Evolutionary conservation across 257 asterid species (phyloP), one percentile per base, ranked within the genome.

Genomic region (Dorcoceras hygrometricum): DNA sequence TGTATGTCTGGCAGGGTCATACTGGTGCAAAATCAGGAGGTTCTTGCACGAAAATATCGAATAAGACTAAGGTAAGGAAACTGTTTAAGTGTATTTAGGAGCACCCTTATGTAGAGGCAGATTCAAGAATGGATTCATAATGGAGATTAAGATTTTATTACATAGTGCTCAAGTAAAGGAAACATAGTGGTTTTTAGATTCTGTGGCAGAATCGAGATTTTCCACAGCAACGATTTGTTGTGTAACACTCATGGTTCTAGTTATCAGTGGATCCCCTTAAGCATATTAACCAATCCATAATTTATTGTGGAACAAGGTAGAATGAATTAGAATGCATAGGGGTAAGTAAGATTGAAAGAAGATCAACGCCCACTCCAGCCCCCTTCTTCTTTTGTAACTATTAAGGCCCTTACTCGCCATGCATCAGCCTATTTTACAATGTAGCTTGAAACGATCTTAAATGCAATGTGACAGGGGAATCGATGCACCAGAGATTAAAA

Each of bases 401-500:
- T 46, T 20, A 18, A 8, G 16, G 19, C 8, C 8, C 20, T 46
- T 4, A 46, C 22, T 14, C 1, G 20, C 4, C 54, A 18, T 4
- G 14, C 8, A 14, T 46, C 22, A 14, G 9, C 5, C 6, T 22
- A 46, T 46, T 46, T 46, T 18, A 18, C 54, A 16, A 1, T 18
- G 54, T 5, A 46, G 5, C 5, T 8, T 51, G 8, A 8, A 66
- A 66, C 58, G 16, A 58, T 39, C 36, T 1, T 22, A 25, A 22
- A 57, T 23, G 59, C 39, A 24, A 64, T 59, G 62, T 57, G 16
- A 75, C 81, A 90, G 99, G 86, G 99, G 97, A 68, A 90, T 94
- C 1, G 97, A 94, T 75, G 89, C 97, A 60, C 99, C 99, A 0
- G 99, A 94, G 84, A 54, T 88, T 73, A 25, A 72, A 71, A 90